phyloP scores from a whole-genome alignment of 108 stramenopile genomes.

The Chaetoceros muelleri region DNA sequence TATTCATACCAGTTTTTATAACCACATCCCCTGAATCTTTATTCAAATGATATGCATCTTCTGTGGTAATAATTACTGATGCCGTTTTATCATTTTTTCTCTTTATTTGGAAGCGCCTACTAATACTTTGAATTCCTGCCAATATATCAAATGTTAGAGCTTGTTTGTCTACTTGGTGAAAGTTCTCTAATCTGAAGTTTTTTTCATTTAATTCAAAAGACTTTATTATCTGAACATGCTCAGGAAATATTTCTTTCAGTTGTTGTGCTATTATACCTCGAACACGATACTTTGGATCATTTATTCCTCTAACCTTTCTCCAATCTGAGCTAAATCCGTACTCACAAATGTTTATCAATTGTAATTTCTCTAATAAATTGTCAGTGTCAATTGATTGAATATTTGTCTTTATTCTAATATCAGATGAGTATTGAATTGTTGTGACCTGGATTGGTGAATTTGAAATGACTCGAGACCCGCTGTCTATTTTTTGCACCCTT shows the following conservation, averaged over 20 bases:
- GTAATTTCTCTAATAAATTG: constrained; percentile 53
- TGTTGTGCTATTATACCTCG: constrained; percentile 77
- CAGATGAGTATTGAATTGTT: constrained; percentile 41
- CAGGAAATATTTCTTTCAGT: constrained; percentile 57
- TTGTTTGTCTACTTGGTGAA: constrained; percentile 53
- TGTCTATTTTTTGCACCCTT: constrained; percentile 2
- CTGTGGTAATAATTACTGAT: constrained; percentile 7
- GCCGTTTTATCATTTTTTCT: constrained; percentile 6
- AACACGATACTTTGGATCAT: constrained; percentile 22
- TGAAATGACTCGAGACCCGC: constrained; percentile 15
- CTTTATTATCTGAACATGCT: constrained; percentile 47
- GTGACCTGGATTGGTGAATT: constrained; percentile 32
- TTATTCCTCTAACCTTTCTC: constrained; percentile 26
- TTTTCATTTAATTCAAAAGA: constrained; percentile 39
- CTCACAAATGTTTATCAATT: constrained; percentile 35
- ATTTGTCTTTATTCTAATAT: constrained; percentile 54
- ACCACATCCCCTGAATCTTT: constrained; percentile 10
- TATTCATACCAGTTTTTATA: constrained; percentile 7
- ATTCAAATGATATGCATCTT: neutral
- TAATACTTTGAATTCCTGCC: constrained; percentile 37
- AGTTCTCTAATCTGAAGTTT: constrained; percentile 31
- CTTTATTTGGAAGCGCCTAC: constrained; percentile 22
- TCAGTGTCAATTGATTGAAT: constrained; percentile 42
- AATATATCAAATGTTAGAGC: constrained; percentile 43
- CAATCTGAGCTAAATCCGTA: constrained; percentile 70